Conservation (phyloP, 148 eudicot genomes). For the Chenopodium suecicum region DNA sequence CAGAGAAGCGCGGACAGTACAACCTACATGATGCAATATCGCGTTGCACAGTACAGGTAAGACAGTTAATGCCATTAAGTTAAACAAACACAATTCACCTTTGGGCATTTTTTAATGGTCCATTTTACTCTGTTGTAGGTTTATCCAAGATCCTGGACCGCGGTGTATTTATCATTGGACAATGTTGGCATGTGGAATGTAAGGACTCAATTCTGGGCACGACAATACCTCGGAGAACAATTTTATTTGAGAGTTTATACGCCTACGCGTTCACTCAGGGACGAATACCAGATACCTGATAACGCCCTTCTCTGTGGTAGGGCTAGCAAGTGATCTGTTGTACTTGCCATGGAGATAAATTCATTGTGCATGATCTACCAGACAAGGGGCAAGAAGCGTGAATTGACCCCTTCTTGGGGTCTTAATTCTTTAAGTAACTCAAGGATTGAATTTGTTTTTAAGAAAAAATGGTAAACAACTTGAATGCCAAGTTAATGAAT, state of each 20-base stretch:
- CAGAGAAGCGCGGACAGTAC: slow-evolving; percentile 49
- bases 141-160: slow-evolving; percentile 44
- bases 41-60: slow-evolving; percentile 80
- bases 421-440: not conserved
- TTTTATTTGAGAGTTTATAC: slow-evolving; percentile 36
- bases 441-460: not conserved
- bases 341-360: not conserved
- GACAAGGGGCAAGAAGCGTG: too few relatives aligned
- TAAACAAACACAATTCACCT: not conserved
- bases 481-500: not conserved
- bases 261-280: slow-evolving; percentile 28
- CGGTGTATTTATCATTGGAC: slow-evolving; percentile 37
- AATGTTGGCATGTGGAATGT: slow-evolving; percentile 46
- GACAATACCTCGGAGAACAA: slow-evolving; percentile 43
- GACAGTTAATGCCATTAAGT: not conserved
- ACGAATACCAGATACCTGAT: slow-evolving; percentile 37
- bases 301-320: slow-evolving; percentile 39
- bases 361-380: too few relatives aligned
- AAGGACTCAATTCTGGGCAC: slow-evolving; percentile 42
- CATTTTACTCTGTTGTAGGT: slow-evolving; percentile 15
- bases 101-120: not conserved
- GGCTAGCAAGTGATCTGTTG: slow-evolving; percentile 17
- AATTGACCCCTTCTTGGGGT: not conserved
- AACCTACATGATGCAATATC: slow-evolving; percentile 67
- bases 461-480: not conserved